These are phyloP conservation scores for Yarrowia phangngaensis DNA, from an alignment of 805 yeast genomes.

Conservation along the genomic window DNA sequence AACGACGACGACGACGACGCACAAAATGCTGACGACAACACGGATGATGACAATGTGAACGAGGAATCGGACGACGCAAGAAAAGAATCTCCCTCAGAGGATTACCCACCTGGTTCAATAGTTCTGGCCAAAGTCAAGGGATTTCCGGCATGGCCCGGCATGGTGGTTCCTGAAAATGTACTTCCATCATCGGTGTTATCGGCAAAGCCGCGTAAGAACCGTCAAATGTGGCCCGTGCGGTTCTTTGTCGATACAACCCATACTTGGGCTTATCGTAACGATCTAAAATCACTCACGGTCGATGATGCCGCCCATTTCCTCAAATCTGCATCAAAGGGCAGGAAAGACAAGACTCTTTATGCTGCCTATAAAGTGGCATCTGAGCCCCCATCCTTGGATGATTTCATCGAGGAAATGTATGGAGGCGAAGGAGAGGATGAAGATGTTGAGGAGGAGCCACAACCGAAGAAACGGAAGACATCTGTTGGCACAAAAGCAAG, in stretches of 20 bases:
- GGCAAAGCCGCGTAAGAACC: conserved; percentile 46
- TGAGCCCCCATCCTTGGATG: conserved; percentile 50
- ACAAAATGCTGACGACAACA: conserved; percentile 6
- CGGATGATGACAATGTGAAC: background rate
- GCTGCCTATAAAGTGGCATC: conserved; percentile 54
- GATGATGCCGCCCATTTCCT: conserved; percentile 46
- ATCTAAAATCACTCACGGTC: conserved; percentile 46
- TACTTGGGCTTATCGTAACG: conserved; percentile 58
- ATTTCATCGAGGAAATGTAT: conserved; percentile 43
- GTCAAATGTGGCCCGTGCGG: conserved; percentile 50
- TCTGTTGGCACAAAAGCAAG: background rate
- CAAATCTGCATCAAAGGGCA: conserved; percentile 36
- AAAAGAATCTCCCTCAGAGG: conserved; percentile 9
- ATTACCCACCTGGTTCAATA: conserved; percentile 49
- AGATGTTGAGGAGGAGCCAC: conserved; percentile 37
- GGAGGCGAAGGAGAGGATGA: conserved; percentile 37
- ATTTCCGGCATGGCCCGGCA: conserved; percentile 88
- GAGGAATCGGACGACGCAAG: conserved; percentile 1
- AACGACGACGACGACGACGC: too few species aligned
- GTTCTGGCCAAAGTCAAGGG: conserved; percentile 82
- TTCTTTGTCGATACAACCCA: conserved; percentile 71
- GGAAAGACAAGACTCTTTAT: conserved; percentile 45
- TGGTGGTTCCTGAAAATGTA: conserved; percentile 42
- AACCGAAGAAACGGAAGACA: conserved; percentile 20
- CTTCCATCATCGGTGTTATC: conserved; percentile 32